Evolutionary conservation across 345 rosid species (phyloP), one percentile per base, ranked within the genome.

Genomic region (Lepidium aucheri): DNA sequence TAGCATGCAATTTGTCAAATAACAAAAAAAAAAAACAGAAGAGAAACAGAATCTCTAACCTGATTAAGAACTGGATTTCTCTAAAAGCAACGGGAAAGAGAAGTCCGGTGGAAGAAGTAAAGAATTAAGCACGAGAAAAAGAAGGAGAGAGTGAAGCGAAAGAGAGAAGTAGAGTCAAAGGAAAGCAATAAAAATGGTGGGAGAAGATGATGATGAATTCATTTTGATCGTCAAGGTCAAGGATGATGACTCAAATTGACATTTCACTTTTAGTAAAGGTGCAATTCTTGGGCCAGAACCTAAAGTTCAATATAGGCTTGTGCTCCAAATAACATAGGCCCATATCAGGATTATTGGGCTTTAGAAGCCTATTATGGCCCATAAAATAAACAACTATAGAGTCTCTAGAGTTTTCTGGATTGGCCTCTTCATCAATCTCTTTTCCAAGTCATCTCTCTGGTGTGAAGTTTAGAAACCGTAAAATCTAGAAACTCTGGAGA

Each of bases 121-220:
- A 24, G 68, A 53, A 62, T 18, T 17, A 16, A 6, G 28, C 2
- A 18, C 16, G 42, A 12, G 36, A 49, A 47, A 34, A 36, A 28
- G 49, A 34, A 35, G 36, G 61, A 61, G 40, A 43, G 68, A 43
- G 54, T 9, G 42, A 39, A 24, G 7, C 10, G 9, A 16, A 18
- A 11, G 43, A 38, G 33, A 15, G 35, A 52, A 72, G 76, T 32
- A 49, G 46, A 64, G 65, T 72, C 2, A 7, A 72, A 65, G 76
- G 3, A 52, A 66, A 66, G 72, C 28, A 53, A 66, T 26, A 55
- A 3, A 60, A 26, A 17, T 73, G 68, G 68, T 66, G 72, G 34
- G 62, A 50, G 54, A 32, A 5, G 7, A 7, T 28, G 59, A 47
- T 32, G 60, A 34, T 42, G 30, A 38, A 17, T 38, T 39, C 43